These are phyloP conservation scores for Marsdenia floribunda DNA, from an alignment of 257 asterid genomes.

Conservation along the genomic window DNA sequence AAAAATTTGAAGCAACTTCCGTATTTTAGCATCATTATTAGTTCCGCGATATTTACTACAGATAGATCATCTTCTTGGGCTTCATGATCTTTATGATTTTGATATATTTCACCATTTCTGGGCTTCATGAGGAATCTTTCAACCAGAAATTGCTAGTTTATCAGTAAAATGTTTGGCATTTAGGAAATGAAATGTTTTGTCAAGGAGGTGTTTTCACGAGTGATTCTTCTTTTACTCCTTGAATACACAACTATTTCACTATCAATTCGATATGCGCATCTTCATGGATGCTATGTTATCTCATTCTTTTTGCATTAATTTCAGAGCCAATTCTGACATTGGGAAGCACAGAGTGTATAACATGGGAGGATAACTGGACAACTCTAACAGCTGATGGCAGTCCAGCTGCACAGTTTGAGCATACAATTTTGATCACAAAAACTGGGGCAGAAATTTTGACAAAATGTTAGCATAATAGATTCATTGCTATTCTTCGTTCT, in stretches of 20 bases:
- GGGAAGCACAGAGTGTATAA: constrained; percentile 74
- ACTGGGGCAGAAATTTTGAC: constrained; percentile 91
- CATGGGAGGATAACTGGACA: constrained; percentile 99
- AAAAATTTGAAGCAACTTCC: not conserved
- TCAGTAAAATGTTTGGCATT: not conserved
- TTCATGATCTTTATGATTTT: not conserved
- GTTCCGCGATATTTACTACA: not conserved
- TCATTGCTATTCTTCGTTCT: not conserved
- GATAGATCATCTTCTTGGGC: not conserved
- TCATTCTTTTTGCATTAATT: not conserved
- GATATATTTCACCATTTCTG: not conserved
- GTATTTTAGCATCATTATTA: not conserved
- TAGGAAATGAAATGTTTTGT: not conserved
- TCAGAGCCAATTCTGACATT: constrained; percentile 89
- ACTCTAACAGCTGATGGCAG: constrained; percentile 91
- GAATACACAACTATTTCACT: not conserved
- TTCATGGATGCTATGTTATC: too few species aligned
- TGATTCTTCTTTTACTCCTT: not conserved
- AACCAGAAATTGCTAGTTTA: not conserved
- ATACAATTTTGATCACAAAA: constrained; percentile 82
- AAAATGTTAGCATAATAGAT: constrained; percentile 12
- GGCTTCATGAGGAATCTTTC: not conserved
- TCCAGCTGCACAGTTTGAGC: constrained; percentile 98
- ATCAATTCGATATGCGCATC: not conserved
- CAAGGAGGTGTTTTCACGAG: not conserved